Percentiles rank a stretch among this genome's conserved stretches.
These are phyloP conservation scores for Candida odintsovae DNA, from an alignment of 805 yeast genomes.

Conservation along the genomic window DNA sequence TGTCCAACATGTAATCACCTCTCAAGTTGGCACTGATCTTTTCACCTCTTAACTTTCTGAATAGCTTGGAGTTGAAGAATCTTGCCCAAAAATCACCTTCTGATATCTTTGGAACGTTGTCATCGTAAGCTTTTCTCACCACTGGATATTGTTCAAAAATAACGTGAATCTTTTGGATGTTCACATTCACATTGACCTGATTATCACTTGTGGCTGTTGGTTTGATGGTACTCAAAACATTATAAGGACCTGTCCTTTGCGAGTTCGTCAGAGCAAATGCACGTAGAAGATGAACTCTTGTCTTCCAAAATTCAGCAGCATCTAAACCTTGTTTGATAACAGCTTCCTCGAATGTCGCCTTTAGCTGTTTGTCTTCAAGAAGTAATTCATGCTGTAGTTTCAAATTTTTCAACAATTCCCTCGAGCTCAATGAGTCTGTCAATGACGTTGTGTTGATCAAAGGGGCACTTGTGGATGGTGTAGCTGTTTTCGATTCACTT, in stretches of 20 bases:
- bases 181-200: slow-evolving; percentile 86
- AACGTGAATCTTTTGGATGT: slow-evolving; percentile 83
- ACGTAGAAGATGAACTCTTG: slow-evolving; percentile 70
- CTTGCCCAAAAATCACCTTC: slow-evolving; percentile 97
- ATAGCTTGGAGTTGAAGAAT: slow-evolving; percentile 85
- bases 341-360: slow-evolving; percentile 78
- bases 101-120: slow-evolving; percentile 79
- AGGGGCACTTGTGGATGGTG: slow-evolving; percentile 20
- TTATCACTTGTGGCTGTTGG: slow-evolving; percentile 93
- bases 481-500: slow-evolving; percentile 14
- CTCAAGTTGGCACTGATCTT: slow-evolving; percentile 67
- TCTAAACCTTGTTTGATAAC: slow-evolving; percentile 74
- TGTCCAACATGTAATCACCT: slow-evolving; percentile 81
- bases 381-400: slow-evolving; percentile 76
- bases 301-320: slow-evolving; percentile 82
- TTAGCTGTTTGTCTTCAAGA: slow-evolving; percentile 59
- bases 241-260: slow-evolving; percentile 89
- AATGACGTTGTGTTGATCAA: slow-evolving; percentile 31
- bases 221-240: slow-evolving; percentile 86
- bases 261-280: slow-evolving; percentile 80
- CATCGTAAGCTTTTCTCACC: slow-evolving; percentile 82
- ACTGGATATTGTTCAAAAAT: slow-evolving; percentile 92
- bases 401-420: slow-evolving; percentile 59
- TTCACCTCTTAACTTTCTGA: slow-evolving; percentile 86
- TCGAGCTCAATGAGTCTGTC: slow-evolving; percentile 46